phyloP scores from a whole-genome alignment of 23 red algal species.

The Agarophyton chilense region DNA sequence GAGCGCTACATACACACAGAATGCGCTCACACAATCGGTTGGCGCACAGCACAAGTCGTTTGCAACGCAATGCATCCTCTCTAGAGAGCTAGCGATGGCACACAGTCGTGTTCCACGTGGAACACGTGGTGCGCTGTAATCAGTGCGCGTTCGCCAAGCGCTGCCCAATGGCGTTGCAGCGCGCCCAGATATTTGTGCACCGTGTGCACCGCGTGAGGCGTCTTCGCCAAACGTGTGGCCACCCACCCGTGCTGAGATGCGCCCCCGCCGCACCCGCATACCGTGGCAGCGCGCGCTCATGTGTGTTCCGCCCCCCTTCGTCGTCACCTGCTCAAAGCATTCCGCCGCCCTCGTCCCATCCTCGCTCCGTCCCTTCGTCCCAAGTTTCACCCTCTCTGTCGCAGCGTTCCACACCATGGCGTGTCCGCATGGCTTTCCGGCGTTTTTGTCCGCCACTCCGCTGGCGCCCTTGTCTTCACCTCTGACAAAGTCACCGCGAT shows the following conservation, averaged over 20 bases:
- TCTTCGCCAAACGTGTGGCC: neutral
- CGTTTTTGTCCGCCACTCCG: neutral
- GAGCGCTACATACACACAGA: no score
- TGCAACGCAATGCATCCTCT: no score
- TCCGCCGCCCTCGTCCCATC: no score
- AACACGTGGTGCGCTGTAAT: neutral
- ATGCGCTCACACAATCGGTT: no score
- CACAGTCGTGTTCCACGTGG: no score
- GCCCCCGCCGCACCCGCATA: neutral
- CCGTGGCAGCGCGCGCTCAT: neutral
- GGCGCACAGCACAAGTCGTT: no score
- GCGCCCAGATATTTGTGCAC: neutral
- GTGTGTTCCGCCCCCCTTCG: neutral
- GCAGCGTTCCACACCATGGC: neutral
- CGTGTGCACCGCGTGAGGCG: neutral
- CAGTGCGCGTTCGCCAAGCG: neutral
- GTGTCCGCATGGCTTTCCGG: neutral
- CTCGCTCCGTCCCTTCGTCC: no score
- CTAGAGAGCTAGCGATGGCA: no score
- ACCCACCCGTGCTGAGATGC: neutral
- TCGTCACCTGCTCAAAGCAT: no score
- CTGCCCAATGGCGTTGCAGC: neutral
- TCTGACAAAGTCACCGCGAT: neutral
- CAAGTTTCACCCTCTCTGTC: neutral
- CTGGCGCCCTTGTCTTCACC: neutral